These are phyloP conservation scores for Boletus rubescentipes DNA, from an alignment of 768 basidiomycete species.

Conservation along the genomic window DNA sequence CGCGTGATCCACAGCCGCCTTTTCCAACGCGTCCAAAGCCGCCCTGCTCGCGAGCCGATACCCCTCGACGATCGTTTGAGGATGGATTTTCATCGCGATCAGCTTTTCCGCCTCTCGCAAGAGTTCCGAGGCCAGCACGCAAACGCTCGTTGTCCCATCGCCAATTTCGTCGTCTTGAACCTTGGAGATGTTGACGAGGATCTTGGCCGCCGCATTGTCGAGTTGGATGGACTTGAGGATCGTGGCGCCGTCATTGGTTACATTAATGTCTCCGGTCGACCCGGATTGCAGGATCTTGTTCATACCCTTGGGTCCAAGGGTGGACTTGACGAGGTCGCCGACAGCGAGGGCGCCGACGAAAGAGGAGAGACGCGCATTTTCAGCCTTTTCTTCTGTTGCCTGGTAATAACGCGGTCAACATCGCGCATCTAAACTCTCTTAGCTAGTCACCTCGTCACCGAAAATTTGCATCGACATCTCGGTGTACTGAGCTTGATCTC, in stretches of 20 bases:
- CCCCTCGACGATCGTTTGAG: conserved; percentile 97
- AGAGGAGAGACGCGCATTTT: conserved; percentile 96
- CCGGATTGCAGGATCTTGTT: conserved; percentile 97
- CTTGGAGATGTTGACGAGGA: conserved; percentile 98
- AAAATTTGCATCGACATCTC: conserved; percentile 64
- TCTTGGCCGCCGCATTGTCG: conserved; percentile 98
- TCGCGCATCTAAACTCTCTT: background rate
- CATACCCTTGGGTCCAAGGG: conserved; percentile 98
- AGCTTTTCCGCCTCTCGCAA: conserved; percentile 94
- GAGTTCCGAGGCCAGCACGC: conserved; percentile 88
- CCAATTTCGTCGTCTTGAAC: conserved; percentile 99
- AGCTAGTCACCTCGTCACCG: conserved; percentile 50
- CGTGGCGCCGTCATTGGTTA: conserved; percentile 98
- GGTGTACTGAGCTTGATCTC: conserved; percentile 2
- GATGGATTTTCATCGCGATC: conserved; percentile 90
- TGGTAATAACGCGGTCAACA: conserved; percentile 26
- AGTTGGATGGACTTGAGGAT: conserved; percentile 97
- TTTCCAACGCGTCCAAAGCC: conserved; percentile 82
- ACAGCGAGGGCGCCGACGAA: conserved; percentile 97
- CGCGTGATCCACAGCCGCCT: conserved; percentile 81
- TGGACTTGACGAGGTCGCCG: conserved; percentile 98
- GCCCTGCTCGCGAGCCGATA: conserved; percentile 89
- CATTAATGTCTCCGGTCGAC: conserved; percentile 88
- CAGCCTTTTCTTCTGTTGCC: conserved; percentile 94
- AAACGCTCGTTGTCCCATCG: conserved; percentile 91